A percentile compares a stretch with the other conserved stretches of the same genome.
Conservation (phyloP, 2,329 filamentous ascomycete species). For the Penicillium sp. region DNA sequence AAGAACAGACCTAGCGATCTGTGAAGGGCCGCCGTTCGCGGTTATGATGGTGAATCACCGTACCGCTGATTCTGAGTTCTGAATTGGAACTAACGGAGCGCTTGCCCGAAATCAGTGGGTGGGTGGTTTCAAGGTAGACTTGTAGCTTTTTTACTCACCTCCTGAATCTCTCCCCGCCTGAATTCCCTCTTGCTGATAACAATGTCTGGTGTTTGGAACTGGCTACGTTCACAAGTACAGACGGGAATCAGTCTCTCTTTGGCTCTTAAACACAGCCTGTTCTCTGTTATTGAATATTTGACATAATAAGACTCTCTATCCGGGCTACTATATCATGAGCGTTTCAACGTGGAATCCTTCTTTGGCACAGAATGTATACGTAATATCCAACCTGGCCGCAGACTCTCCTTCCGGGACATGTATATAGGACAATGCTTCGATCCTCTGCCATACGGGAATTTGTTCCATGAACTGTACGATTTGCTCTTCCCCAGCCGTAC, state of each 20-base stretch:
- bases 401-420: neutral
- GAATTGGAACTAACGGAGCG: neutral
- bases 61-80: neutral
- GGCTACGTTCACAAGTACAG: neutral
- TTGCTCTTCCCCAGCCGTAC: constrained; percentile 4
- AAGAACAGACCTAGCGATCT: neutral
- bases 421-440: neutral
- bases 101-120: neutral
- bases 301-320: neutral
- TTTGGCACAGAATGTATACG: constrained; percentile 36
- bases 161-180: neutral
- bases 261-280: neutral
- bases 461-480: neutral
- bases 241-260: neutral
- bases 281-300: neutral
- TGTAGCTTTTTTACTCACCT: neutral
- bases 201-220: neutral
- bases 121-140: neutral
- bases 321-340: neutral
- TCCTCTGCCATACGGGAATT: neutral
- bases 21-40: neutral
- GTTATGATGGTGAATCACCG: neutral
- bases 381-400: constrained; percentile 31
- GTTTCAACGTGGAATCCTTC: neutral
- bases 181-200: neutral